Base-by-base conservation (phyloP, 2,329 filamentous ascomycete genomes). In the Phialophora chinensis region DNA sequence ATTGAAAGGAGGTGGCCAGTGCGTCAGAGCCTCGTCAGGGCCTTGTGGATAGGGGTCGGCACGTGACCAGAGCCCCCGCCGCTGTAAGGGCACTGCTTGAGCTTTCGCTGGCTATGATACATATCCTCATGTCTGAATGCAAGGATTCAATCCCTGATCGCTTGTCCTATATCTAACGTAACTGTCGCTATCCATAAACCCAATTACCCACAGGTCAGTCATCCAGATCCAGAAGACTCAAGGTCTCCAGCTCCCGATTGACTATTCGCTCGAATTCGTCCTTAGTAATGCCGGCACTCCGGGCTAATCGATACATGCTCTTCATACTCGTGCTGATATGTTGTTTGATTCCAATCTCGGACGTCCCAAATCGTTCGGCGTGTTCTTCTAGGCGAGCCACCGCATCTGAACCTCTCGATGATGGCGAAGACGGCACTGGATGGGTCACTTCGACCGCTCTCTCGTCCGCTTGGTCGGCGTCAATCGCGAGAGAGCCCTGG, bases 261-360 rank as follows among this genome's bases (percentile, higher is more conserved):
- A 89, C 82, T 56, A 88, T 78, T 29, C 82, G 77, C 74, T 86
- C 83, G 75, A 90, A 90, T 65, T 89, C 87, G 25, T 79, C 78
- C 44, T 84, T 78, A 20, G 84, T 81, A 69, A 90, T 87, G 0
- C 87, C 87, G 2, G 84, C 84, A 29, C 82, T 82, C 72, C 81
- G 84, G 1, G 87, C 87, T 62, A 90, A 75, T 2, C 87, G 82
- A 76, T 86, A 89, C 73, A 90, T 75, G 73, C 85, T 88, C 78
- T 89, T 89, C 72, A 90, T 81, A 70, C 85, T 87, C 1, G 85
- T 86, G 67, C 85, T 82, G 64, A 90, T 87, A 71, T 90, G 87
- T 73, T 88, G 86, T 71, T 86, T 85, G 57, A 89, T 85, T 2
- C 84, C 87, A 10, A 86, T 76, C 73, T 88, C 87, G 1, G 84